A percentile compares a stretch with the other conserved stretches of the same genome.
Conservation (phyloP, 2,329 filamentous ascomycete species). For the Trichoderma sp. region DNA sequence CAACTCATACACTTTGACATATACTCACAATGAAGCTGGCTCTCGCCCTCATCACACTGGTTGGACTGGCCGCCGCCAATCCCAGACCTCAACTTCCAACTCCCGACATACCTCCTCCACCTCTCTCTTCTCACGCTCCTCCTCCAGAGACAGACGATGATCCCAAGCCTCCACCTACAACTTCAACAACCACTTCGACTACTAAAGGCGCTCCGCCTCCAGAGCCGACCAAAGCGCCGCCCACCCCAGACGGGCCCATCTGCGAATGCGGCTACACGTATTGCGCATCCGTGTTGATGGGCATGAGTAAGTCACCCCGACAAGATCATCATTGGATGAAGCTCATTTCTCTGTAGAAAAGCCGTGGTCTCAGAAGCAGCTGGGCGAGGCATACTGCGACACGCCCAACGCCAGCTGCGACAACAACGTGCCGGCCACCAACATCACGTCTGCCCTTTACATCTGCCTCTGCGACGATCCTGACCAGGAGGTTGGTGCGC, state of each 20-base stretch:
- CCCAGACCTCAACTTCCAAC: conserved; percentile 26
- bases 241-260: conserved; percentile 31
- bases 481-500: conserved; percentile 34
- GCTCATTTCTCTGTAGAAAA: conserved; percentile 27
- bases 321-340: not conserved
- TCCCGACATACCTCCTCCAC: conserved; percentile 27
- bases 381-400: conserved; percentile 38
- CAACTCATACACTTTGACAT: not conserved
- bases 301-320: conserved; percentile 32
- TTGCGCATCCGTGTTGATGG: conserved; percentile 39
- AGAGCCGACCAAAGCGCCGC: conserved; percentile 24
- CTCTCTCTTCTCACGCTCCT: conserved; percentile 25
- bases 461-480: conserved; percentile 39
- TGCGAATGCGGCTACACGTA: conserved; percentile 45
- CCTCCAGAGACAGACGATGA: conserved; percentile 17
- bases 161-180: conserved; percentile 22
- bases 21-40: conserved; percentile 30
- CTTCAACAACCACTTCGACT: conserved; percentile 2
- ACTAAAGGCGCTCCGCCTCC: conserved; percentile 17
- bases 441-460: conserved; percentile 36
- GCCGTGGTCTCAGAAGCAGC: conserved; percentile 35
- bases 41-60: conserved; percentile 25
- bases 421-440: conserved; percentile 31
- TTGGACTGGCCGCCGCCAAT: conserved; percentile 28
- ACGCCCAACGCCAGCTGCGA: conserved; percentile 38